Evolutionary conservation across 208 protist species (phyloP).

Genomic region (Leishmania guyanensis): DNA sequence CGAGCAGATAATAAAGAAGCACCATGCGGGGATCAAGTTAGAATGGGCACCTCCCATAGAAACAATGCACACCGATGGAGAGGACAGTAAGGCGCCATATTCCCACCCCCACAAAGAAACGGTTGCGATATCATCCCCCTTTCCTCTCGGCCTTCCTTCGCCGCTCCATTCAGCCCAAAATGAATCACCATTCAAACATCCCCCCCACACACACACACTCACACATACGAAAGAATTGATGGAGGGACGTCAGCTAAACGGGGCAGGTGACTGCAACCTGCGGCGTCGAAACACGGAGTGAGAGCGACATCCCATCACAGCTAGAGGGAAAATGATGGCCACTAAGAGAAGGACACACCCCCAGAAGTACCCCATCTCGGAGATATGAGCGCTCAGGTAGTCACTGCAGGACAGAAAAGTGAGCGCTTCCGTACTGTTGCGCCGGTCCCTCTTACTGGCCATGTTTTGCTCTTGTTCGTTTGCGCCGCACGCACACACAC

Average conservation of each 20-base stretch:
- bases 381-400: not conserved
- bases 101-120: not conserved
- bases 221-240: not conserved
- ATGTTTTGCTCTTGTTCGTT: not conserved
- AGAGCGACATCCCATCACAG: conserved; percentile 29
- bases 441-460: too few relatives aligned
- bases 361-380: conserved; percentile 3
- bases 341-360: conserved; percentile 9
- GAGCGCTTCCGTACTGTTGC: not conserved
- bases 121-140: not conserved
- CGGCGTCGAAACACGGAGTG: conserved; percentile 26
- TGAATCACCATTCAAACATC: too few relatives aligned
- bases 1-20: not conserved
- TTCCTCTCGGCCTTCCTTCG: not conserved
- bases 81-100: not conserved
- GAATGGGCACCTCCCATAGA: not conserved
- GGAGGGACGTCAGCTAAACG: not conserved
- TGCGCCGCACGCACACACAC: not conserved
- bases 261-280: not conserved
- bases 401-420: not conserved
- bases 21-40: not conserved
- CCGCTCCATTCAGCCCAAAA: too few relatives aligned
- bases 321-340: conserved; percentile 19
- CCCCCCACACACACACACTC: not conserved
- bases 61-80: not conserved